phyloP scores from a whole-genome alignment of 768 basidiomycete genomes.

The Leccinum fibrillosum region DNA sequence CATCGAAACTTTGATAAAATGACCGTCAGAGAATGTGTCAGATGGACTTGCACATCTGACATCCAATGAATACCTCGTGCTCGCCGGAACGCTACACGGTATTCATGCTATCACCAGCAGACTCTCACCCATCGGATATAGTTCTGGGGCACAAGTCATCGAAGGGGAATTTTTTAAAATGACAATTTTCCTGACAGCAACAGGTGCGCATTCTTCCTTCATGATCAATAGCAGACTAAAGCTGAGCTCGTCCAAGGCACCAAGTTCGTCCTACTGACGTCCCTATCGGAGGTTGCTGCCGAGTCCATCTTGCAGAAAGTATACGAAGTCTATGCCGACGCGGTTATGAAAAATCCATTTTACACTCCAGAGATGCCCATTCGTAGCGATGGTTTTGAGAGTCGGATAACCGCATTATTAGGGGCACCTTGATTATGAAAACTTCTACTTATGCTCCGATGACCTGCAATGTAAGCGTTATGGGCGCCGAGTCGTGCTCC shows the following conservation, averaged over 20 bases:
- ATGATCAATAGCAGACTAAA: not conserved
- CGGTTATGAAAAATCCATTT: slow-evolving; percentile 99
- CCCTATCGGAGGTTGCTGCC: slow-evolving; percentile 67
- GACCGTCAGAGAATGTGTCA: slow-evolving; percentile 30
- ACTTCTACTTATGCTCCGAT: not conserved
- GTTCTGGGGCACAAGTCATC: slow-evolving; percentile 92
- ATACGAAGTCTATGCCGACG: slow-evolving; percentile 92
- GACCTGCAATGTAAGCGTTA: not conserved
- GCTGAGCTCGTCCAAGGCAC: slow-evolving; percentile 56
- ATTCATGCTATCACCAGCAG: slow-evolving; percentile 98
- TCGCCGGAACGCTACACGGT: slow-evolving; percentile 95
- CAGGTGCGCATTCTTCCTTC: slow-evolving; percentile 52
- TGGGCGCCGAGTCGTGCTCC: too few relatives aligned
- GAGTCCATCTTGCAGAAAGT: slow-evolving; percentile 75
- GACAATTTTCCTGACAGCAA: slow-evolving; percentile 83
- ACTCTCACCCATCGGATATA: slow-evolving; percentile 75
- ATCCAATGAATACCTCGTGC: slow-evolving; percentile 92
- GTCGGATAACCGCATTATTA: slow-evolving; percentile 58
- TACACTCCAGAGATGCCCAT: slow-evolving; percentile 99
- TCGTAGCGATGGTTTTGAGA: slow-evolving; percentile 85
- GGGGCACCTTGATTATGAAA: slow-evolving; percentile 36
- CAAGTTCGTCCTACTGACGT: slow-evolving; percentile 92
- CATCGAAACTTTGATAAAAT: not conserved
- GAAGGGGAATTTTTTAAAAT: slow-evolving; percentile 96
- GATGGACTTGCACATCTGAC: slow-evolving; percentile 90